These are phyloP conservation scores for Paraphaeosphaeria minitans DNA, from an alignment of 2,329 filamentous ascomycete genomes.

Conservation along the genomic window DNA sequence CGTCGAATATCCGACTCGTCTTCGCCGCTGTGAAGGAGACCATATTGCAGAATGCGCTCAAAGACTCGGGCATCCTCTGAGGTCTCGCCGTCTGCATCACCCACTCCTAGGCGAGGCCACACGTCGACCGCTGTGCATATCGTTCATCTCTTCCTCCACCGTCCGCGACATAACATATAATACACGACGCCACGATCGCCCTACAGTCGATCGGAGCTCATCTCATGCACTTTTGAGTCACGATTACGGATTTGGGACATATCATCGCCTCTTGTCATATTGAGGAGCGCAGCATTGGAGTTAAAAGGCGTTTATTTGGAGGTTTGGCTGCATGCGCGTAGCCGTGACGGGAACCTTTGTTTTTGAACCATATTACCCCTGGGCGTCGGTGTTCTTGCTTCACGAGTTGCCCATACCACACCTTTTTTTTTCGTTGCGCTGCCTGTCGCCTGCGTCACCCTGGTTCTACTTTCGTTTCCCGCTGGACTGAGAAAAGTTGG, in stretches of 20 bases:
- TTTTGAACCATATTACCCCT: slow-evolving; percentile 24
- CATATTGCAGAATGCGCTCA: slow-evolving; percentile 95
- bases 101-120: slow-evolving; percentile 21
- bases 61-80: slow-evolving; percentile 91
- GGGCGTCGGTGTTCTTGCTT: slow-evolving; percentile 16
- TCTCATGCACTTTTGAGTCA: slow-evolving; percentile 38
- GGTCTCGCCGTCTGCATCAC: not conserved
- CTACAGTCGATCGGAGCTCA: slow-evolving; percentile 32
- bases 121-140: slow-evolving; percentile 41
- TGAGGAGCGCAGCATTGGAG: slow-evolving; percentile 47
- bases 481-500: slow-evolving; percentile 22
- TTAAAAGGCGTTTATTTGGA: slow-evolving; percentile 37
- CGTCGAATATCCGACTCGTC: slow-evolving; percentile 95
- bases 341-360: slow-evolving; percentile 16
- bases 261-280: slow-evolving; percentile 44
- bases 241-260: slow-evolving; percentile 42
- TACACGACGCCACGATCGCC: slow-evolving; percentile 44
- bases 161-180: slow-evolving; percentile 41
- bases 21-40: slow-evolving; percentile 99
- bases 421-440: slow-evolving; percentile 10
- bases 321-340: slow-evolving; percentile 27
- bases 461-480: slow-evolving; percentile 10
- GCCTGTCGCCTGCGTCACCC: slow-evolving; percentile 8
- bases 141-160: slow-evolving; percentile 17
- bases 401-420: slow-evolving; percentile 22